Evolutionary conservation across 768 basidiomycete species (phyloP).

Genomic region (Serendipita indica): DNA sequence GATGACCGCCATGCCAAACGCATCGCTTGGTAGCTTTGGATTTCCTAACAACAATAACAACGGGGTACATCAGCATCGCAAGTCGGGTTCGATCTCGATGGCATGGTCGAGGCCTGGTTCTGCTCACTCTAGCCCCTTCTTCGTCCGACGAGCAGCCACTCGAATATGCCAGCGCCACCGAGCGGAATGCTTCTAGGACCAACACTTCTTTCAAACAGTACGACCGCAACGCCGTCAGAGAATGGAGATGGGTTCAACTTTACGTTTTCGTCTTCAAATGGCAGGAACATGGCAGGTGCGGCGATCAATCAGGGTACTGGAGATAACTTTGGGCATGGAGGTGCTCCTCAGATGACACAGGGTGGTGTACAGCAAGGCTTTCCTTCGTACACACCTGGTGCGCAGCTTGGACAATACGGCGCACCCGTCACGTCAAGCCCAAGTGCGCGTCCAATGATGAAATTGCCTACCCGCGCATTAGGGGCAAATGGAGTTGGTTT

Average conservation of each 20-base stretch:
- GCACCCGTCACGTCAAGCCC: slow-evolving; percentile 1
- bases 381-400: background rate
- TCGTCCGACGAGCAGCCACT: background rate
- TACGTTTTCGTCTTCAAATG: background rate
- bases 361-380: too few species aligned
- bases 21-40: background rate
- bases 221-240: background rate
- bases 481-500: background rate
- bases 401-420: background rate
- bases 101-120: slow-evolving; percentile 1
- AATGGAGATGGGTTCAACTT: background rate
- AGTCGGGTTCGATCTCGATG: slow-evolving; percentile 3
- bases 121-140: slow-evolving; percentile 3
- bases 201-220: background rate
- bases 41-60: background rate
- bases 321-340: background rate
- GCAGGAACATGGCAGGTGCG: background rate
- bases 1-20: background rate
- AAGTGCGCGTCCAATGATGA: slow-evolving; percentile 1
- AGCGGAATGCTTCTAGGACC: slow-evolving; percentile 4
- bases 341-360: too few species aligned
- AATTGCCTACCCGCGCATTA: background rate
- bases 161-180: background rate
- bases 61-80: background rate
- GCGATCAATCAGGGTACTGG: background rate